Percentiles rank a stretch among this genome's conserved stretches.
These are phyloP conservation scores for Thalassiosira gravida DNA, from an alignment of 352 stramenopile genomes.

Conservation along the genomic window DNA sequence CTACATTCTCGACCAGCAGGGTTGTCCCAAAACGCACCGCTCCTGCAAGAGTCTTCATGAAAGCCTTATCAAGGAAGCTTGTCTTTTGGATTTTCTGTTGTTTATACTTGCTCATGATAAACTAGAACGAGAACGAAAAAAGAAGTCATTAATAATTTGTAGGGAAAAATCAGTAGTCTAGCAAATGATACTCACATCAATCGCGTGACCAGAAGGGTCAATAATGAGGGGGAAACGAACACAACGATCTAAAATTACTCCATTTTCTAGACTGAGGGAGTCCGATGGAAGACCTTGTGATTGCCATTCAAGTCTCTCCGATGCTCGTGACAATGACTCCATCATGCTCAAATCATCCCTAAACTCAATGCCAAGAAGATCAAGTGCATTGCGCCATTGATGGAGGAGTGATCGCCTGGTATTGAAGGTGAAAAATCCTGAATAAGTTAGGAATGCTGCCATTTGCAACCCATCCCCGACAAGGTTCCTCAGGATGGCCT, in stretches of 20 bases:
- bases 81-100: constrained; percentile 95
- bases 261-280: constrained; percentile 98
- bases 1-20: constrained; percentile 98
- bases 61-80: constrained; percentile 98
- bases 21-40: constrained; percentile 98
- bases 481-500: constrained; percentile 94
- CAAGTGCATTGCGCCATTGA: constrained; percentile 93
- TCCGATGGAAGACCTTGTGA: constrained; percentile 95
- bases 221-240: constrained; percentile 97
- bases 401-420: constrained; percentile 92
- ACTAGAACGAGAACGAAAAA: constrained; percentile 65
- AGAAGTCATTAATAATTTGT: constrained; percentile 1
- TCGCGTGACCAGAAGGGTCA: constrained; percentile 95
- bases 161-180: too few relatives aligned
- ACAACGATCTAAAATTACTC: constrained; percentile 96
- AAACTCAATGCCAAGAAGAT: constrained; percentile 90
- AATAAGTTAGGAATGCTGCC: constrained; percentile 97
- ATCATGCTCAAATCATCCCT: constrained; percentile 90
- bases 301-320: constrained; percentile 92
- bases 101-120: constrained; percentile 97
- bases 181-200: too few relatives aligned
- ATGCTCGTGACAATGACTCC: constrained; percentile 95
- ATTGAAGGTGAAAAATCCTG: constrained; percentile 98
- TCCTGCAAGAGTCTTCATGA: constrained; percentile 99
- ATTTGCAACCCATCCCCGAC: constrained; percentile 91